A percentile compares a stretch with the other conserved stretches of the same genome.
Evolutionary conservation across 148 eudicot species (phyloP).

Genomic region (Heliosperma pusillum): DNA sequence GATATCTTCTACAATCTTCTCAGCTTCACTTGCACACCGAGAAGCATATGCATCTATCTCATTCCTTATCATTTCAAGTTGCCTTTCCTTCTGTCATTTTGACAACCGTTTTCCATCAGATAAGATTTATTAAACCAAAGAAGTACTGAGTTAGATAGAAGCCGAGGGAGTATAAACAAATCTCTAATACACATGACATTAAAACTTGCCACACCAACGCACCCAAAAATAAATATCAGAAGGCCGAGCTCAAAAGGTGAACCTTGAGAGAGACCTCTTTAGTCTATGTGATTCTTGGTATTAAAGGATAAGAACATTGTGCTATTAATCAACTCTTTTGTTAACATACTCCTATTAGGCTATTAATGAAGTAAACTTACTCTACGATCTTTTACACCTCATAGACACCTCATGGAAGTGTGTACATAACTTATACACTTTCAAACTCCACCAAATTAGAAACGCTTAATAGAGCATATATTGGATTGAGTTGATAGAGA

Average conservation of each 20-base stretch:
- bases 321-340: background rate
- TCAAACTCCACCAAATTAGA: background rate
- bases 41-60: constrained; percentile 54
- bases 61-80: constrained; percentile 37
- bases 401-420: background rate
- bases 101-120: constrained; percentile 7
- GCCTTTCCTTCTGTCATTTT: constrained; percentile 47
- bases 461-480: background rate
- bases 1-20: constrained; percentile 38
- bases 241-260: background rate
- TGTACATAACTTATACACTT: background rate
- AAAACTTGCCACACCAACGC: background rate
- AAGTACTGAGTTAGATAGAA: background rate
- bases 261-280: too few species aligned
- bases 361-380: background rate
- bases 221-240: background rate
- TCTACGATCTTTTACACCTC: background rate
- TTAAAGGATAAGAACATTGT: background rate
- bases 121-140: constrained; percentile 6
- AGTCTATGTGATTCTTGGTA: background rate
- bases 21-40: constrained; percentile 62
- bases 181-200: background rate
- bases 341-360: background rate
- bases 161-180: background rate
- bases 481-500: background rate